Conservation (phyloP, 768 basidiomycete genomes). For the Leccinellum rugosiceps region DNA sequence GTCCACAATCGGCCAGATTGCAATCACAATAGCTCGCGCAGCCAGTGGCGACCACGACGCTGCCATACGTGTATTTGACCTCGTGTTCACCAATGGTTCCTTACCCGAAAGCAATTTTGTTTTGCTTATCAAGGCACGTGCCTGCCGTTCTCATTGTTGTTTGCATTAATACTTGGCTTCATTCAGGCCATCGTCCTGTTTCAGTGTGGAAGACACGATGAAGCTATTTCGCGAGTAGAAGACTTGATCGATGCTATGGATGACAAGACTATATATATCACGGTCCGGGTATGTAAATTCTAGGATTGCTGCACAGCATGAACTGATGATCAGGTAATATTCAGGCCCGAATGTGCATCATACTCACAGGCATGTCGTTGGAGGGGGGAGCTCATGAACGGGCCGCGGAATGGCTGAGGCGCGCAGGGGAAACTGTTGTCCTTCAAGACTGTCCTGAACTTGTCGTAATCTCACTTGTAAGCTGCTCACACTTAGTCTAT, state of each 20-base stretch:
- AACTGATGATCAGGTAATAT: neutral
- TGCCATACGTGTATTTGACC: slow-evolving; percentile 6
- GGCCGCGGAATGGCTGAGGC: neutral
- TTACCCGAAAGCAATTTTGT: slow-evolving; percentile 4
- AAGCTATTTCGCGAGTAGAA: neutral
- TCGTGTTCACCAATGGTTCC: neutral
- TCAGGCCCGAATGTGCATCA: slow-evolving; percentile 7
- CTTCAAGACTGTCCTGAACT: neutral
- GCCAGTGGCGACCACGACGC: slow-evolving; percentile 1
- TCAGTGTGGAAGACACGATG: slow-evolving; percentile 2
- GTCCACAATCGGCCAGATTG: slow-evolving; percentile 10
- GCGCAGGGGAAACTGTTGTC: neutral
- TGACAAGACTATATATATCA: neutral
- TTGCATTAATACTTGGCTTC: neutral
- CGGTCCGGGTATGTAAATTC: neutral
- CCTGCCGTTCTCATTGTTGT: accelerated
- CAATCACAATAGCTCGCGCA: neutral
- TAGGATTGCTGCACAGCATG: no score
- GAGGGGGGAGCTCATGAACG: neutral
- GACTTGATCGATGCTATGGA: neutral
- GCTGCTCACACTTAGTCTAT: neutral
- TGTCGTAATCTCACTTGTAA: slow-evolving; percentile 5
- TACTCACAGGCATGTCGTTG: neutral
- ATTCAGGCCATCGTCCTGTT: slow-evolving; percentile 7
- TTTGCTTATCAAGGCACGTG: slow-evolving; percentile 10